A percentile compares a stretch with the other conserved stretches of the same genome.
Conservation (phyloP, 441 rosid genomes). For the Viola pubescens region DNA sequence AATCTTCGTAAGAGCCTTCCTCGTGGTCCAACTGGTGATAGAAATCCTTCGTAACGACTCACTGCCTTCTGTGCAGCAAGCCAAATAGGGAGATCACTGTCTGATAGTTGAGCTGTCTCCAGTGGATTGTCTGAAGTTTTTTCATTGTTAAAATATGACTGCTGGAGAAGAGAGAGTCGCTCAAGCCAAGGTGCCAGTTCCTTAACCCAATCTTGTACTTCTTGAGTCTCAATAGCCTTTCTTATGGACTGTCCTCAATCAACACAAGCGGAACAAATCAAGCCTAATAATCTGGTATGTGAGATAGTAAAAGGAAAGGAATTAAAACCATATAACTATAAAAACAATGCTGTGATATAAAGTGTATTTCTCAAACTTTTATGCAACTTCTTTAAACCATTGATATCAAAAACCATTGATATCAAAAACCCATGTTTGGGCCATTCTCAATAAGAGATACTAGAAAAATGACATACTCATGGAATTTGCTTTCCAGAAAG, state of each 20-base stretch:
- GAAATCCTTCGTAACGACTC: conserved; percentile 76
- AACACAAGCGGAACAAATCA: conserved; percentile 17
- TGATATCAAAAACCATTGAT: no score
- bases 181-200: conserved; percentile 54
- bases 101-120: conserved; percentile 44
- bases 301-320: neutral
- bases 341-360: neutral
- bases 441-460: no score
- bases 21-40: conserved; percentile 86
- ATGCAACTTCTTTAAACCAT: no score
- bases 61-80: conserved; percentile 93
- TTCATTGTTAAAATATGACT: conserved; percentile 39
- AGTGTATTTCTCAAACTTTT: no score
- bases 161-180: conserved; percentile 49
- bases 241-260: conserved; percentile 42
- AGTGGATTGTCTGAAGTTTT: conserved; percentile 36
- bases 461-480: neutral
- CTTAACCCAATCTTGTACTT: conserved; percentile 43
- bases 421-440: no score
- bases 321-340: neutral
- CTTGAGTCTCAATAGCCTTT: conserved; percentile 41
- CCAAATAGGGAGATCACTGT: conserved; percentile 71
- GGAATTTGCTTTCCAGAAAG: conserved; percentile 4
- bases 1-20: conserved; percentile 73
- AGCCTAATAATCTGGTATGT: neutral